phyloP scores from a whole-genome alignment of 176 grass and related monocot species.

The Aegilops speltoides region DNA sequence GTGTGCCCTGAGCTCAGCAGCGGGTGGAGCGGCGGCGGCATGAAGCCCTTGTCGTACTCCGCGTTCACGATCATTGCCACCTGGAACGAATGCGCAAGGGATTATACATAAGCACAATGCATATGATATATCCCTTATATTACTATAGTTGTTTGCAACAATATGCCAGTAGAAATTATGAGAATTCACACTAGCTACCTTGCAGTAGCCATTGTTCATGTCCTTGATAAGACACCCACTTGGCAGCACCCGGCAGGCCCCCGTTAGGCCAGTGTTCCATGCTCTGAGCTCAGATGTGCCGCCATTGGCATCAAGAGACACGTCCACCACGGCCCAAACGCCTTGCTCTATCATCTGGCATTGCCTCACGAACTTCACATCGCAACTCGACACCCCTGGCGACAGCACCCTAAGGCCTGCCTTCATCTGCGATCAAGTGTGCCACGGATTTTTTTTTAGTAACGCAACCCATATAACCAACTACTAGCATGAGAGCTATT shows the following conservation, averaged over 20 bases:
- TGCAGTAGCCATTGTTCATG: conserved; percentile 26
- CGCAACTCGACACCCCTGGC: conserved; percentile 28
- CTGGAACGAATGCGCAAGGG: not conserved
- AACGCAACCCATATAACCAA: not conserved
- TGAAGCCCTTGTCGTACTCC: not conserved
- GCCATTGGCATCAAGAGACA: conserved; percentile 40
- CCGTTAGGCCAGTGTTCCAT: not conserved
- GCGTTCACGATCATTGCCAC: not conserved
- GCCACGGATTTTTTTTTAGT: not conserved
- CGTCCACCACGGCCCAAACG: conserved; percentile 60
- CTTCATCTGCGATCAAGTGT: conserved; percentile 38
- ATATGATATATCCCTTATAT: not conserved
- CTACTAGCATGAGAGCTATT: not conserved
- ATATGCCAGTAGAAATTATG: too few relatives aligned
- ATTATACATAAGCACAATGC: not conserved
- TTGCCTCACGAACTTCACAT: conserved; percentile 42
- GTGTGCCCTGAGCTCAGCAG: not conserved
- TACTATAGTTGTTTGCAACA: too few relatives aligned
- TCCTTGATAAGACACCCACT: conserved; percentile 47
- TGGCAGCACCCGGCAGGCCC: conserved; percentile 25
- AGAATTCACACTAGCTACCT: conserved; percentile 16
- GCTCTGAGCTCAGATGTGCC: not conserved
- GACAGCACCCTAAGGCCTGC: conserved; percentile 53
- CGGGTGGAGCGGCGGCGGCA: not conserved
- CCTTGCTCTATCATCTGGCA: conserved; percentile 19